phyloP scores from a whole-genome alignment of 192 early-diverging fungal genomes.

The Backusella mclennaniae region DNA sequence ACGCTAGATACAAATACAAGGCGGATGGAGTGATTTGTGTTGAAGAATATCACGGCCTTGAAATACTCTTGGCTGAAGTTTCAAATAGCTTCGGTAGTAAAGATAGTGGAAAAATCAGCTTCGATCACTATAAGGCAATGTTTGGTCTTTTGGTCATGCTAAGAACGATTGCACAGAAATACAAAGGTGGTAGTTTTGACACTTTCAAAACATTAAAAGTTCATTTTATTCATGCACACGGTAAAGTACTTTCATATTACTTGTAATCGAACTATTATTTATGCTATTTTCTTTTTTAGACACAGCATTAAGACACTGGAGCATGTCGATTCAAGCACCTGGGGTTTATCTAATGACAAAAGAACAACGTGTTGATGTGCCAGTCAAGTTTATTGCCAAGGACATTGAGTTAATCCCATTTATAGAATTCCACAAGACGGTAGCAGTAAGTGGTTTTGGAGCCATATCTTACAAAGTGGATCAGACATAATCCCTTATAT shows the following conservation, averaged over 20 bases:
- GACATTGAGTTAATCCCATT: background rate
- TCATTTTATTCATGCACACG: background rate
- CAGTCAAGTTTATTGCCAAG: background rate
- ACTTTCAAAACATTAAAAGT: background rate
- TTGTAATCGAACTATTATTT: background rate
- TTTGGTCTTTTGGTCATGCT: background rate
- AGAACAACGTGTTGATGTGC: background rate
- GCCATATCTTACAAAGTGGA: background rate
- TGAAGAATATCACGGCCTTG: background rate
- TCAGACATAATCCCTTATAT: no score
- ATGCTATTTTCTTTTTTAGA: background rate
- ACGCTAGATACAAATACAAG: background rate
- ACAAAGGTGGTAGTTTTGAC: background rate
- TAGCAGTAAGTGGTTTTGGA: background rate
- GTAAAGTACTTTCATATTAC: background rate
- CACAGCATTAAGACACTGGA: constrained; percentile 2
- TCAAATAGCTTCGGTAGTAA: background rate
- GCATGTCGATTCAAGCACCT: background rate
- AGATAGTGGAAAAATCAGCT: background rate
- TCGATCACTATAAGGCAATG: constrained; percentile 1
- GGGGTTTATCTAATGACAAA: background rate
- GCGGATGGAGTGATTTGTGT: background rate
- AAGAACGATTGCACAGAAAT: background rate
- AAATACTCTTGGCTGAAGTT: constrained; percentile 4
- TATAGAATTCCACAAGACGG: background rate